phyloP scores from a whole-genome alignment of 2,329 filamentous ascomycete genomes.

The Aspergillus flavus region DNA sequence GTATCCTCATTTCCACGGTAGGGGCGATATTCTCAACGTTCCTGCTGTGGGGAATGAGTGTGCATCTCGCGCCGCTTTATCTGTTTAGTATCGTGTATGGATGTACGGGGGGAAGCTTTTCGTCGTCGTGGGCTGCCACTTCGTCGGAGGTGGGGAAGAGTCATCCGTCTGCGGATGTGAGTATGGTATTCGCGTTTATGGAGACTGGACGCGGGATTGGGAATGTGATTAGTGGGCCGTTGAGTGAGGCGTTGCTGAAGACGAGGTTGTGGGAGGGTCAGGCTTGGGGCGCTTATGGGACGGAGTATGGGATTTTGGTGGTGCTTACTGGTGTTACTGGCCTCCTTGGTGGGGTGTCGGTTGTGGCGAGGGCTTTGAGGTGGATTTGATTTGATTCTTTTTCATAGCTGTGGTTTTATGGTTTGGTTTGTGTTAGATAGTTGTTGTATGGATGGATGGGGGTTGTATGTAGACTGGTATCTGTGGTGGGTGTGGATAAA shows the following conservation, averaged over 20 bases:
- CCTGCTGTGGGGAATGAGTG: slow-evolving; percentile 52
- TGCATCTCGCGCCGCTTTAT: slow-evolving; percentile 43
- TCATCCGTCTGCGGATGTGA: slow-evolving; percentile 43
- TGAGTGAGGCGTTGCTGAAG: slow-evolving; percentile 48
- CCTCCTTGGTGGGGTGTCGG: slow-evolving; percentile 27
- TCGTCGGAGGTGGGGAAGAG: slow-evolving; percentile 45
- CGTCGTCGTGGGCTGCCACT: slow-evolving; percentile 49
- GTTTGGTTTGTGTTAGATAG: neutral
- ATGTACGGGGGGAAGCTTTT: slow-evolving; percentile 49
- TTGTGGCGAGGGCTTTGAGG: slow-evolving; percentile 25
- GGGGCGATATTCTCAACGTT: slow-evolving; percentile 47
- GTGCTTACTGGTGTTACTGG: slow-evolving; percentile 32
- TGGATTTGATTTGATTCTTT: slow-evolving; percentile 15
- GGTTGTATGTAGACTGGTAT: neutral
- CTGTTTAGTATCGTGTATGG: slow-evolving; percentile 49
- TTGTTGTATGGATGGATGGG: neutral
- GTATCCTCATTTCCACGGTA: slow-evolving; percentile 45
- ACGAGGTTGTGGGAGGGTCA: slow-evolving; percentile 19
- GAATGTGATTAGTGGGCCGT: slow-evolving; percentile 53
- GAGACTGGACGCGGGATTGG: slow-evolving; percentile 55
- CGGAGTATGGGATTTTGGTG: slow-evolving; percentile 31
- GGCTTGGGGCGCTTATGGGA: slow-evolving; percentile 29
- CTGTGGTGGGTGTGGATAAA: neutral
- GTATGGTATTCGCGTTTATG: slow-evolving; percentile 53
- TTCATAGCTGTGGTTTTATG: neutral